Percentiles rank a stretch among this genome's conserved stretches.
Evolutionary conservation across 306 rosid genomes (phyloP).

Genomic region (Begonia fuchsioides): DNA sequence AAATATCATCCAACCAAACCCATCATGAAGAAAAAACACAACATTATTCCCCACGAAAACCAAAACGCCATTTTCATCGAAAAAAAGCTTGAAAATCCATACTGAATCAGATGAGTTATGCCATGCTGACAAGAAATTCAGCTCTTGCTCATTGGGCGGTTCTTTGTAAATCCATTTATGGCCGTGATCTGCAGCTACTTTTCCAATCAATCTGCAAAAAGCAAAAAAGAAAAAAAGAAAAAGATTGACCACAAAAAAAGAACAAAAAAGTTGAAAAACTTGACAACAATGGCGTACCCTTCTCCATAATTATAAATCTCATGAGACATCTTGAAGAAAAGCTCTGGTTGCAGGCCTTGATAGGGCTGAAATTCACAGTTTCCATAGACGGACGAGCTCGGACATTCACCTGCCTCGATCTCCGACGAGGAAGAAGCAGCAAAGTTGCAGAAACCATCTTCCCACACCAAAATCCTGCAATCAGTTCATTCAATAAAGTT

Average conservation of each 20-base stretch:
- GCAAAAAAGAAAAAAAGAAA: background rate
- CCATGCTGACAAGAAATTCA: constrained; percentile 89
- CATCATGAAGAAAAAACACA: too few species aligned
- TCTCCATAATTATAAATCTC: constrained; percentile 99
- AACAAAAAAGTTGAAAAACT: too few species aligned
- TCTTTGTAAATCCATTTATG: constrained; percentile 98
- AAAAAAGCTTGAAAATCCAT: background rate
- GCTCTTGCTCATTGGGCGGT: constrained; percentile 73
- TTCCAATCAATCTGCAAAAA: constrained; percentile 70
- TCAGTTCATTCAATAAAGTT: background rate
- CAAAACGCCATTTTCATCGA: too few species aligned
- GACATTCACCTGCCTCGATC: too few species aligned
- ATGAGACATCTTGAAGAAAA: constrained; percentile 99
- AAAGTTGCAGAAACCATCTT: constrained; percentile 98
- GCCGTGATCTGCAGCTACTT: constrained; percentile 93
- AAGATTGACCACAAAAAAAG: background rate
- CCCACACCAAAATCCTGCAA: constrained; percentile 93
- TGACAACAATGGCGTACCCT: constrained; percentile 35
- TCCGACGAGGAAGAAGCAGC: constrained; percentile 41
- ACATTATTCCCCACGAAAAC: too few species aligned
- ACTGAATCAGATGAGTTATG: constrained; percentile 90
- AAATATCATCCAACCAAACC: background rate
- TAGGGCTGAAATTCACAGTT: constrained; percentile 46
- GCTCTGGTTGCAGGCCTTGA: constrained; percentile 89
- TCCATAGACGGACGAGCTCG: too few species aligned